These are phyloP conservation scores for Smittium culicis DNA, from an alignment of 371 early-diverging fungal species.

Conservation along the genomic window DNA sequence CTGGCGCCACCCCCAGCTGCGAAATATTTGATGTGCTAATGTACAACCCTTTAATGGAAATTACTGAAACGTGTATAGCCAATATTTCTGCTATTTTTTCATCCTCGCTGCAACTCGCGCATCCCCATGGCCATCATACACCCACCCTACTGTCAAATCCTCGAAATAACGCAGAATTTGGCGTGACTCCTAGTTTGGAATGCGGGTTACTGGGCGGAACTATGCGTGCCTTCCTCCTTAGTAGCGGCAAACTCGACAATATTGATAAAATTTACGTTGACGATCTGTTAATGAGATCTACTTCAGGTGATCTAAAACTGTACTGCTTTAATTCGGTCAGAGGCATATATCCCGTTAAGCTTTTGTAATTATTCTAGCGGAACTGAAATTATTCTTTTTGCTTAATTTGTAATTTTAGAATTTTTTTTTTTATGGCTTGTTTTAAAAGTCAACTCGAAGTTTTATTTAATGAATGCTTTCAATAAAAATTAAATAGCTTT, in stretches of 20 bases:
- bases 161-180: no score
- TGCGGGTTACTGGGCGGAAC: constrained; percentile 7
- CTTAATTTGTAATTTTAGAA: no score
- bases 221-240: not conserved
- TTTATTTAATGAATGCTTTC: no score
- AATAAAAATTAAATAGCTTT: no score
- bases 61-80: constrained; percentile 46
- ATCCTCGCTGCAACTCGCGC: constrained; percentile 14
- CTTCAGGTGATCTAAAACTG: constrained; percentile 11
- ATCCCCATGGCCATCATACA: constrained; percentile 2
- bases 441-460: no score
- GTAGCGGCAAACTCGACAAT: not conserved
- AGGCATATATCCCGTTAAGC: not conserved
- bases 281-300: not conserved
- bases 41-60: constrained; percentile 33
- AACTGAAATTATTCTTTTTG: no score
- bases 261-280: not conserved
- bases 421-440: no score
- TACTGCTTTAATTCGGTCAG: constrained; percentile 7
- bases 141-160: no score
- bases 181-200: not conserved
- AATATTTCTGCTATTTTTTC: constrained; percentile 38
- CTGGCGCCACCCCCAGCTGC: no score
- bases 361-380: no score
- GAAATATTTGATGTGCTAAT: constrained; percentile 47